A percentile compares a stretch with the other conserved stretches of the same genome.
Conservation (phyloP, 495 filamentous ascomycete species). For the Trichoderma reesei region DNA sequence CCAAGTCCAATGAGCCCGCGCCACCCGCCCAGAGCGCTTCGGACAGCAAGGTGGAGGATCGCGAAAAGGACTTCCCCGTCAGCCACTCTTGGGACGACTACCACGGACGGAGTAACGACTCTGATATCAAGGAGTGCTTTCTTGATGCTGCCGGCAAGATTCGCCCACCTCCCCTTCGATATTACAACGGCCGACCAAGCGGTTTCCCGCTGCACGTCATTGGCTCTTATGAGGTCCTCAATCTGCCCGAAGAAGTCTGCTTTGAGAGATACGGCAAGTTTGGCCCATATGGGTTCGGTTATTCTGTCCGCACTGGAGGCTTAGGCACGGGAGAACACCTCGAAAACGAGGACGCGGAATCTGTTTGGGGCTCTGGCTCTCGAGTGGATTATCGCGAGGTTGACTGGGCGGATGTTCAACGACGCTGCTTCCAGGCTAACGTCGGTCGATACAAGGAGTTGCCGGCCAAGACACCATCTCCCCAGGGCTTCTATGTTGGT, state of each 20-base stretch:
- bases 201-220: constrained; percentile 77
- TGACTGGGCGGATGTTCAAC: constrained; percentile 66
- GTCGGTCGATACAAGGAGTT: constrained; percentile 51
- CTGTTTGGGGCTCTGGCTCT: constrained; percentile 56
- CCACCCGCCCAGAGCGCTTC: constrained; percentile 30
- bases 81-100: constrained; percentile 7
- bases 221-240: constrained; percentile 73
- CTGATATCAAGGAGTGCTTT: constrained; percentile 55
- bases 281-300: constrained; percentile 85
- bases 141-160: constrained; percentile 52
- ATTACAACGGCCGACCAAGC: constrained; percentile 60
- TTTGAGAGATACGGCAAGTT: constrained; percentile 87
- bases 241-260: constrained; percentile 77
- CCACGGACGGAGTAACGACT: not conserved
- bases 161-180: constrained; percentile 56
- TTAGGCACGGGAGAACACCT: constrained; percentile 70
- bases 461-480: constrained; percentile 27
- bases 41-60: not conserved
- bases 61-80: not conserved
- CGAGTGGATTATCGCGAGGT: constrained; percentile 66
- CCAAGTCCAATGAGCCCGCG: constrained; percentile 41
- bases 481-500: constrained; percentile 32
- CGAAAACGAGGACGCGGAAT: constrained; percentile 63
- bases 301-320: constrained; percentile 64
- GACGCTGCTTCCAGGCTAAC: constrained; percentile 60